Evolutionary conservation across 2,329 filamentous ascomycete genomes (phyloP).

Genomic region (Talaromyces piceae): DNA sequence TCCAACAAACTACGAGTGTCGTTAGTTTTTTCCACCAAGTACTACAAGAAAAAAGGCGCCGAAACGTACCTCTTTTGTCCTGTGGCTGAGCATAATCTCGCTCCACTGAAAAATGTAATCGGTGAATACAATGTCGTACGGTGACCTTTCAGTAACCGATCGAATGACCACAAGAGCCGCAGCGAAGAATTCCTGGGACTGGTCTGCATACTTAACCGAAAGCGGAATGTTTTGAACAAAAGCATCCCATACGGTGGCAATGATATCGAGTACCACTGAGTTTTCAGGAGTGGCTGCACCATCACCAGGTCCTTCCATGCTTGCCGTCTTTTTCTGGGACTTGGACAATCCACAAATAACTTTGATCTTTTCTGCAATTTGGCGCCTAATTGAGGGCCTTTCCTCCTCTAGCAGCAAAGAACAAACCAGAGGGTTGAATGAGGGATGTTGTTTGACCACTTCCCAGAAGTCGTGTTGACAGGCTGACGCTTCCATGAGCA

Average conservation of each 20-base stretch:
- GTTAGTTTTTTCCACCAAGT: conserved; percentile 17
- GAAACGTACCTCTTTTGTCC: conserved; percentile 33
- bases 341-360: conserved; percentile 29
- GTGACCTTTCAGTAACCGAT: conserved; percentile 33
- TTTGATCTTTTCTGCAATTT: conserved; percentile 32
- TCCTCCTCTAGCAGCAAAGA: conserved; percentile 39
- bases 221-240: conserved; percentile 34
- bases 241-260: conserved; percentile 40
- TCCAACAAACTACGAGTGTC: conserved; percentile 35
- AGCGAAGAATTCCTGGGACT: conserved; percentile 42
- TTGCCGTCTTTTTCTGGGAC: conserved; percentile 21
- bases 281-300: conserved; percentile 17
- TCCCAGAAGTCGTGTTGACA: conserved; percentile 42
- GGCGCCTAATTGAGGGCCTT: conserved; percentile 31
- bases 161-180: conserved; percentile 37
- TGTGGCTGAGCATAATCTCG: conserved; percentile 34
- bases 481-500: conserved; percentile 43
- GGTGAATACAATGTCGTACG: conserved; percentile 29
- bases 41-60: too few relatives aligned
- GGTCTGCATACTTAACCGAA: conserved; percentile 28
- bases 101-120: conserved; percentile 40
- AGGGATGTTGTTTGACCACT: conserved; percentile 30
- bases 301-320: conserved; percentile 13
- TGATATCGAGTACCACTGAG: conserved; percentile 29
- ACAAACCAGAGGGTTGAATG: conserved; percentile 32